Base-by-base conservation (phyloP, 2,329 filamentous ascomycete species). In the Daldinia sp. region DNA sequence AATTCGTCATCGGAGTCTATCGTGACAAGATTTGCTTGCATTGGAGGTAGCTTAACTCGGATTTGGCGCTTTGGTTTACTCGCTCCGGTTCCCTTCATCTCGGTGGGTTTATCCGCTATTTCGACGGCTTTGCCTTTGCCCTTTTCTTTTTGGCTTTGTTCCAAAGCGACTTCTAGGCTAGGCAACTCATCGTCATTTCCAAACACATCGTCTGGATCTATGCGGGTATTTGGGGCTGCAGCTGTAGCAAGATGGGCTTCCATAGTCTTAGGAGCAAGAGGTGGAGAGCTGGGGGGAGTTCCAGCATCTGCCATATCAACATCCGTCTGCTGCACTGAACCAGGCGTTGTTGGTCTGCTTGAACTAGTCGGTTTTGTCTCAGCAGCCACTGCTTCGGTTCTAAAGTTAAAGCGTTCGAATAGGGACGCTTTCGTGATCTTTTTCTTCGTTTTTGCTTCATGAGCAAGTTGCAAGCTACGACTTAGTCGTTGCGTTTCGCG, bases 401-500 rank as follows among this genome's bases (percentile, higher is more conserved):
- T 88, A 75, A 90, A 94, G 76, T 94, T 94, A 83, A 98, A 97
- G 26, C 88, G 88, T 60, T 93, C 90, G 75, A 98, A 92, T 1
- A 99, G 84, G 66, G 92, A 92, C 41, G 90, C 88, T 73, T 94
- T 96, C 6, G 91, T 90, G 71, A 97, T 92, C 82, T 93, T 97
- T 84, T 96, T 98, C 80, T 92, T 94, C 1, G 93, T 97, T 81
- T 91, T 93, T 26, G 93, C 92, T 77, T 97, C 90, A 79, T 98
- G 94, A 1, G 92, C 89, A 55, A 99, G 86, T 79, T 98, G 95
- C 88, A 97, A 92, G 77, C 92, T 97, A 72, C 96, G 88, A 73
- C 89, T 91, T 82, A 99, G 88, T 33, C 96, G 89, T 82, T 99
- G 96, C 0, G 95, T 98, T 80, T 99, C 96, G 65, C 93, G 89